phyloP scores from a whole-genome alignment of 2,329 filamentous ascomycete genomes.

The Colletotrichum lindemuthianum region DNA sequence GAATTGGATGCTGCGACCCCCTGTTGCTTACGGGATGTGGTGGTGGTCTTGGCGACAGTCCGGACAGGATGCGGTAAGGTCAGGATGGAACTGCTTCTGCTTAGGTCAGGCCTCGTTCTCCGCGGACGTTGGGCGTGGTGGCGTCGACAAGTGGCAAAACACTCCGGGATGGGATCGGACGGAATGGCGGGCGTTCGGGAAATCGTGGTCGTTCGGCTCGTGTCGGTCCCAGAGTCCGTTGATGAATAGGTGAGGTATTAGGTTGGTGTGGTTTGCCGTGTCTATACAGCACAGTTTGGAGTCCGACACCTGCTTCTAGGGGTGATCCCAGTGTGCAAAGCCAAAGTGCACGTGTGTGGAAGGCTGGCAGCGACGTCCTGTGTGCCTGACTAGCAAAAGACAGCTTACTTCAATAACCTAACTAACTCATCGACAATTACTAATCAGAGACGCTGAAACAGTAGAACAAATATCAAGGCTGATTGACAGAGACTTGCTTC shows the following conservation, averaged over 20 bases:
- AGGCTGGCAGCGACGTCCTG: background rate
- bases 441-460: no score
- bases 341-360: constrained; percentile 7
- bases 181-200: constrained; percentile 16
- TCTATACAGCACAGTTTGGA: no score
- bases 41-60: constrained; percentile 27
- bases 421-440: no score
- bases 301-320: no score
- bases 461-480: no score
- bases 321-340: constrained; percentile 8
- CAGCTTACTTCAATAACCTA: background rate
- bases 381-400: constrained; percentile 10
- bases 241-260: no score
- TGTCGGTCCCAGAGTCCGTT: no score
- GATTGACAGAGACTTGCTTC: no score
- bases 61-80: constrained; percentile 25
- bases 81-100: background rate
- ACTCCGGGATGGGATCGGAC: constrained; percentile 2
- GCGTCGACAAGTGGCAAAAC: no score
- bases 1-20: constrained; percentile 17
- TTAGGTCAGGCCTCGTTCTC: background rate
- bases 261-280: no score
- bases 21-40: constrained; percentile 16
- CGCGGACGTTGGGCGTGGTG: no score
- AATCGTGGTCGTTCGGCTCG: background rate